phyloP scores from a whole-genome alignment of 345 rosid genomes.

The Trapa incisa region DNA sequence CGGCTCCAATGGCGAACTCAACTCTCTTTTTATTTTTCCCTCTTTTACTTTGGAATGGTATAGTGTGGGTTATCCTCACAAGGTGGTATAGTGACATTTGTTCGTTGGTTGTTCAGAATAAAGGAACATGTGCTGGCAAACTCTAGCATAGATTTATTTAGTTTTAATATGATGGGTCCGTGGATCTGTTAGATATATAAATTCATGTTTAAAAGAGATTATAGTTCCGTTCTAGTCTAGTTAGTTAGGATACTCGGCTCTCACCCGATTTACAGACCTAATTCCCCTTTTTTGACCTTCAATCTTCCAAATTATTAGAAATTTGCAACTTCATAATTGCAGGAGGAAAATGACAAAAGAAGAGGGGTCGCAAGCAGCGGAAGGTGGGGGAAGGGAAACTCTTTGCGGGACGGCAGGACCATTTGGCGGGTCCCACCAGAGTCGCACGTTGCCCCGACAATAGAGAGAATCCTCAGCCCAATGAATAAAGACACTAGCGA shows the following conservation, averaged over 20 bases:
- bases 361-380: too few species aligned
- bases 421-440: too few species aligned
- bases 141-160: background rate
- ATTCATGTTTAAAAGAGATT: too few species aligned
- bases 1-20: background rate
- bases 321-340: too few species aligned
- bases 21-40: background rate
- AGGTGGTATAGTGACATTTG: background rate
- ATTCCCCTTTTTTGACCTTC: too few species aligned
- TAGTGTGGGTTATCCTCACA: background rate
- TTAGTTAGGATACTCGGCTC: conserved; percentile 65
- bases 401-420: too few species aligned
- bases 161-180: background rate
- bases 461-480: too few species aligned
- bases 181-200: background rate
- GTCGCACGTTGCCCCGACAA: too few species aligned
- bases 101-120: background rate
- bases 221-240: conserved; percentile 62
- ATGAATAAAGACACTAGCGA: too few species aligned
- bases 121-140: background rate
- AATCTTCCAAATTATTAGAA: too few species aligned
- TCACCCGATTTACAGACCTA: conserved; percentile 28
- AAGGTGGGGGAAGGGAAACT: too few species aligned
- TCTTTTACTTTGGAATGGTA: background rate
- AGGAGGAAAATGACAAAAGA: too few species aligned